A percentile compares a stretch with the other conserved stretches of the same genome.
These are phyloP conservation scores for Trichosporon sp. DNA, from an alignment of 1,284 basidiomycete species.

Conservation along the genomic window DNA sequence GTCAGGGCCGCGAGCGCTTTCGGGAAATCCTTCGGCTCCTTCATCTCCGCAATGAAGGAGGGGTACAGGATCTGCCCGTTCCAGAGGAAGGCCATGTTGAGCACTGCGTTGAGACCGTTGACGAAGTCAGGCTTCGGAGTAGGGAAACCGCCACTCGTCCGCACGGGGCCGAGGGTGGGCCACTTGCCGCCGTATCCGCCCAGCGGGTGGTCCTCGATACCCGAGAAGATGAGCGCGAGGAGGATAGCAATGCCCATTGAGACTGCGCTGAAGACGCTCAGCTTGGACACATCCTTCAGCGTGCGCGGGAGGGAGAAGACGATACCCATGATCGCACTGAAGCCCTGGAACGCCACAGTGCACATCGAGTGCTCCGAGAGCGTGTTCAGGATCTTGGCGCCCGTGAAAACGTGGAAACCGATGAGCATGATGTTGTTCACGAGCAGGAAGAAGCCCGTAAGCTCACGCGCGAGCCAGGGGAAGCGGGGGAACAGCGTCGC, in stretches of 20 bases:
- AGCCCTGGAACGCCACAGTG: constrained; percentile 57
- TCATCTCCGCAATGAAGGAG: constrained; percentile 50
- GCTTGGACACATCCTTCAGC: constrained; percentile 52
- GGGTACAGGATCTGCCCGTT: constrained; percentile 57
- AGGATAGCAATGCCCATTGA: constrained; percentile 59
- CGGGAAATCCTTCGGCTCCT: constrained; percentile 56
- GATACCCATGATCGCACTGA: constrained; percentile 49
- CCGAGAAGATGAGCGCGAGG: constrained; percentile 55
- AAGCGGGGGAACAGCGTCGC: constrained; percentile 48
- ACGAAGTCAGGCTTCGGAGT: constrained; percentile 55
- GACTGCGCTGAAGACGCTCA: constrained; percentile 49
- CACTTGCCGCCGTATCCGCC: constrained; percentile 35
- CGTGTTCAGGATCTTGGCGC: constrained; percentile 55
- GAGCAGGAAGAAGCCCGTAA: constrained; percentile 35
- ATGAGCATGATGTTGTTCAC: constrained; percentile 45
- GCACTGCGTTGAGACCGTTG: constrained; percentile 50
- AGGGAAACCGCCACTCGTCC: constrained; percentile 34
- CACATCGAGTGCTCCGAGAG: constrained; percentile 56
- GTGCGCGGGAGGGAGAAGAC: constrained; percentile 55
- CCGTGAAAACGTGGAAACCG: constrained; percentile 48
- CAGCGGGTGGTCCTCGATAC: constrained; percentile 50
- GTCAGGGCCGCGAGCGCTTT: constrained; percentile 52
- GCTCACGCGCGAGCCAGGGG: constrained; percentile 35
- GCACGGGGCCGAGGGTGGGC: constrained; percentile 33
- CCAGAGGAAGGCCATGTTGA: constrained; percentile 57